Base-by-base conservation (phyloP, 2,329 filamentous ascomycete species). In the Tolypocladium inflatum region DNA sequence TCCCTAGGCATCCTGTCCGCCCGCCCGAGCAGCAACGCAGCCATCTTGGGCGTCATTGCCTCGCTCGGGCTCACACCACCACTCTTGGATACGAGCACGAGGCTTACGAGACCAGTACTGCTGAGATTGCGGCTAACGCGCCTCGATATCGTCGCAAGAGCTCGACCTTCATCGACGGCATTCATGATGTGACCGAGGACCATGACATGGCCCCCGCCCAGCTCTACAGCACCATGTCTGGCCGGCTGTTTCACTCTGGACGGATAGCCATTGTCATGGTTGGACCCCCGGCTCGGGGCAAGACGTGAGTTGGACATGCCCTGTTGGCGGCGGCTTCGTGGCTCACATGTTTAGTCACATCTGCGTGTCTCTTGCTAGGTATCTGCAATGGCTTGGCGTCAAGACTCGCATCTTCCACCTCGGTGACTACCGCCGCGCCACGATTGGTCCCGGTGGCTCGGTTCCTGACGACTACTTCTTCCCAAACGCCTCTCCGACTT, bases 401-500 rank as follows among this genome's bases (percentile, higher is more conserved):
- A 99, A 99, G 78, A 97, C 94, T 39, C 88, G 93, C 64, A 95
- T 97, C 66, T 99, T 99, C 71, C 94, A 99, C 71, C 80, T 99
- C 19, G 94, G 95, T 59, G 94, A 99, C 74, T 99, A 99, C 72
- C 88, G 94, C 64, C 85, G 94, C 70, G 92, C 91, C 38, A 96
- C 93, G 19, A 85, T 97, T 62, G 91, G 91, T 21, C 84, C 86
- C 48, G 90, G 87, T 17, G 87, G 88, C 58, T 85, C 92, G 58
- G 89, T 99, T 19, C 95, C 94, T 1, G 90, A 96, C 62, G 94
- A 99, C 71, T 99, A 99, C 73, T 99, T 99, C 77, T 96, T 93
- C 71, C 88, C 96, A 33, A 92, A 97, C 69, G 93, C 95, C 35
- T 94, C 91, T 33, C 90, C 93, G 4, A 84, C 89, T 15, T 96